These are phyloP conservation scores for Colletotrichum graminicola DNA, from an alignment of 2,329 filamentous ascomycete species.

Conservation along the genomic window DNA sequence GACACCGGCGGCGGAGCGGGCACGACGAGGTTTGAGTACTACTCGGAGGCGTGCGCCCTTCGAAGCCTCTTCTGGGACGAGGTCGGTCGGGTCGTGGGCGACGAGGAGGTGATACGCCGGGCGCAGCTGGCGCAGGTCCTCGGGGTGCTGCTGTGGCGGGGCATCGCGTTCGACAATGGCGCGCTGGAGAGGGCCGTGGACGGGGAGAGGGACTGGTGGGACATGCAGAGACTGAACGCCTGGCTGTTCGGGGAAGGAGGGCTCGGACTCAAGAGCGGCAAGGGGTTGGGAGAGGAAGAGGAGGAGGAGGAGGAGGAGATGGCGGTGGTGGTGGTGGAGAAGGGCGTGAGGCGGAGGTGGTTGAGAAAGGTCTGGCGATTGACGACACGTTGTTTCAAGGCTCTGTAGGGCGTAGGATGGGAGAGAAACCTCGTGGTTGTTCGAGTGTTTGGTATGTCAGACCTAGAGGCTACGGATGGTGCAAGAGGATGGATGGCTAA, in stretches of 20 bases:
- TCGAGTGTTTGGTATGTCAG: background rate
- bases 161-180: constrained; percentile 73
- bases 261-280: background rate
- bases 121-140: constrained; percentile 60
- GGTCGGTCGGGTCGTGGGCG: constrained; percentile 51
- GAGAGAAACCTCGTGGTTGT: too few species aligned
- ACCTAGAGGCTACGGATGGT: background rate
- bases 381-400: constrained; percentile 2
- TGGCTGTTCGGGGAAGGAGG: constrained; percentile 28
- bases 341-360: background rate
- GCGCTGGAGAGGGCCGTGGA: constrained; percentile 69
- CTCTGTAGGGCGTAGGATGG: background rate
- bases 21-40: constrained; percentile 57
- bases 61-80: constrained; percentile 64
- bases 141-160: constrained; percentile 73
- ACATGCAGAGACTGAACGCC: constrained; percentile 64
- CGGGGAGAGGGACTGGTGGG: constrained; percentile 61
- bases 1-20: background rate
- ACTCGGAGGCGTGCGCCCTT: constrained; percentile 56
- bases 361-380: background rate
- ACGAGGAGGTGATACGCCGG: constrained; percentile 47
- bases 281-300: background rate
- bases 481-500: background rate
- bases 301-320: background rate
- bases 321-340: background rate